Evolutionary conservation across 1,284 basidiomycete species (phyloP).

Genomic region (Ganoderma boninense): DNA sequence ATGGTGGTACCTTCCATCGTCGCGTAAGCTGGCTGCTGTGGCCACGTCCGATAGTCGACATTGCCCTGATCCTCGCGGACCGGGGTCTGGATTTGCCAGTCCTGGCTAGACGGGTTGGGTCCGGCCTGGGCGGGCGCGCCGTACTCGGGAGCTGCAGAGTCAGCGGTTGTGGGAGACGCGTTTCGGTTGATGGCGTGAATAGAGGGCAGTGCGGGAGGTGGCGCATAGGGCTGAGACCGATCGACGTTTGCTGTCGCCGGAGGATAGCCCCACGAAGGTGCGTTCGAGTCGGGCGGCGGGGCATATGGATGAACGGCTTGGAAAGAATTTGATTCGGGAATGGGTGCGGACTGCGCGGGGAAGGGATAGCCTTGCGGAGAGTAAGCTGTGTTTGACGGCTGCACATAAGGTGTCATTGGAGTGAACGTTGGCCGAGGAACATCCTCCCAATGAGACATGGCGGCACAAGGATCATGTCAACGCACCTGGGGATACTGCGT

Average conservation of each 20-base stretch:
- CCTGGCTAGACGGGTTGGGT: slow-evolving; percentile 29
- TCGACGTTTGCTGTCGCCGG: slow-evolving; percentile 52
- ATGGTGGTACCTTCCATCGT: slow-evolving; percentile 38
- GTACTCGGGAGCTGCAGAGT: slow-evolving; percentile 35
- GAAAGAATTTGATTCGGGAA: slow-evolving; percentile 45
- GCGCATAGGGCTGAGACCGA: slow-evolving; percentile 58
- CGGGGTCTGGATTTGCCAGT: slow-evolving; percentile 40
- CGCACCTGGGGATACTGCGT: slow-evolving; percentile 39
- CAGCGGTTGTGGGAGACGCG: slow-evolving; percentile 33
- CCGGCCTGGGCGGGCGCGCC: slow-evolving; percentile 34
- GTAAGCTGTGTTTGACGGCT: slow-evolving; percentile 50
- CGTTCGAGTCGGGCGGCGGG: slow-evolving; percentile 33
- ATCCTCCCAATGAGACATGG: slow-evolving; percentile 26
- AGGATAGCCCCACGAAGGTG: slow-evolving; percentile 63
- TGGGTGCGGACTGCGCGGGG: slow-evolving; percentile 40
- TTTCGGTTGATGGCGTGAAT: slow-evolving; percentile 32
- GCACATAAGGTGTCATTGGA: slow-evolving; percentile 47
- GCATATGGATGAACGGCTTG: slow-evolving; percentile 38
- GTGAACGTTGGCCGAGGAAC: slow-evolving; percentile 36
- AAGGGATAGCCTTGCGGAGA: slow-evolving; percentile 53
- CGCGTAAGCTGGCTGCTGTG: slow-evolving; percentile 43
- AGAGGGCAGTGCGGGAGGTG: slow-evolving; percentile 49
- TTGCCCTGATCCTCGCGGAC: slow-evolving; percentile 44
- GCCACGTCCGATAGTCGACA: slow-evolving; percentile 50
- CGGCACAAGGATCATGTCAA: slow-evolving; percentile 16